Conservation (phyloP, 208 protist genomes). For the Acanthamoeba culbertsoni region DNA sequence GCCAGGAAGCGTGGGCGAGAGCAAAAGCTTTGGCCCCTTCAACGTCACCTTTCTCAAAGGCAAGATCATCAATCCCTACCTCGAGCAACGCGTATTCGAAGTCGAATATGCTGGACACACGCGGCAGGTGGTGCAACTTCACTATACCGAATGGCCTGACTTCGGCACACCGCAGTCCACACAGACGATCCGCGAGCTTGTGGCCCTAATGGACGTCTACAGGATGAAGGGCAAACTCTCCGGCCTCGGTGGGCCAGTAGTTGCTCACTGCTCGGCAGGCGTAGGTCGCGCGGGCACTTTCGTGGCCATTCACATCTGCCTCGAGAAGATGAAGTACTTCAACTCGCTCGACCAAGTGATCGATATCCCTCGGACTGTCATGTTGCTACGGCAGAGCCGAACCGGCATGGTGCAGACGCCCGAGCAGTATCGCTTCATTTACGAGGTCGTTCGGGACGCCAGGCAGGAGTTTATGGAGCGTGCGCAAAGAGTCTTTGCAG, state of each 20-base stretch:
- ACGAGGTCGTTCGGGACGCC: slow-evolving; percentile 23
- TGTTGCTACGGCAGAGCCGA: slow-evolving; percentile 22
- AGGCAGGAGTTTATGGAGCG: slow-evolving; percentile 15
- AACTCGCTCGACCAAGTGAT: slow-evolving; percentile 56
- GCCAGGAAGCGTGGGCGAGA: neutral
- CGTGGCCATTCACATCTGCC: slow-evolving; percentile 27
- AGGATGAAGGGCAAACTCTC: slow-evolving; percentile 40
- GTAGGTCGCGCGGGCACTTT: slow-evolving; percentile 60
- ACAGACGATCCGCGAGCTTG: slow-evolving; percentile 42
- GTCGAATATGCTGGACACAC: neutral
- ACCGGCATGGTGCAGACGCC: slow-evolving; percentile 52
- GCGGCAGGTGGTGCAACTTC: slow-evolving; percentile 32
- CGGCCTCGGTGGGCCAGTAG: neutral
- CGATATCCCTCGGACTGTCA: slow-evolving; percentile 14
- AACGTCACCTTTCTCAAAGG: neutral
- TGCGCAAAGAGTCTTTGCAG: slow-evolving; percentile 16
- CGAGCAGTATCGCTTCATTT: slow-evolving; percentile 60
- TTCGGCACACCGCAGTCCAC: slow-evolving; percentile 2
- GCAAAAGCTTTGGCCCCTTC: neutral
- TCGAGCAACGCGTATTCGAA: slow-evolving; percentile 40
- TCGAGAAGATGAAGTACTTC: slow-evolving; percentile 60
- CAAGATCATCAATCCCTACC: slow-evolving; percentile 45
- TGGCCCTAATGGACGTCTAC: slow-evolving; percentile 44
- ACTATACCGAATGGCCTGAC: slow-evolving; percentile 60
- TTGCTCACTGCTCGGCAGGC: slow-evolving; percentile 54